Percentiles rank a stretch among this genome's conserved stretches.
Conservation (phyloP, 2,329 filamentous ascomycete species). For the Graphilbum sp. region DNA sequence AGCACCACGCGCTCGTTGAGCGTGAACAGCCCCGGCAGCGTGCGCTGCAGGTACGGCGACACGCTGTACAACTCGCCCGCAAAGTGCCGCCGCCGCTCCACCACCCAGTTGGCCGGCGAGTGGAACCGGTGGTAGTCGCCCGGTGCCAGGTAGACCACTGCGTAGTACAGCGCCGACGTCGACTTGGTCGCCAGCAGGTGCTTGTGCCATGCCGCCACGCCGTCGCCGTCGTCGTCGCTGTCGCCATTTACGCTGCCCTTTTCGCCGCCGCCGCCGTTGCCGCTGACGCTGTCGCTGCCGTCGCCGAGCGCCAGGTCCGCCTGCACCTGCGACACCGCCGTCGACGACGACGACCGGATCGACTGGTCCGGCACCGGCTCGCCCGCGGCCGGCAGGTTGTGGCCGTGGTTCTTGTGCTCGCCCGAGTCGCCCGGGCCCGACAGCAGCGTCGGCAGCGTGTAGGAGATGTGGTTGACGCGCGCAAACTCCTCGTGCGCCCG, state of each 20-base stretch:
- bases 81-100: constrained; percentile 88
- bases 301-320: constrained; percentile 51
- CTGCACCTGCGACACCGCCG: constrained; percentile 60
- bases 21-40: constrained; percentile 84
- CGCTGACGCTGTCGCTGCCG: not conserved
- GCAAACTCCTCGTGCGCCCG: constrained; percentile 85
- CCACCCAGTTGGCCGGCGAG: constrained; percentile 88
- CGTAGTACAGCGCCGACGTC: constrained; percentile 65
- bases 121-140: constrained; percentile 99
- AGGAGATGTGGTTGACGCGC: constrained; percentile 81
- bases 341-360: constrained; percentile 47
- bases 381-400: not conserved
- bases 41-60: constrained; percentile 85
- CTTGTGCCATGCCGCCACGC: constrained; percentile 49
- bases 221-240: not conserved
- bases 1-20: constrained; percentile 92
- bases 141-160: constrained; percentile 86
- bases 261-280: not conserved
- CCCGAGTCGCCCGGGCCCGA: constrained; percentile 42
- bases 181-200: constrained; percentile 42
- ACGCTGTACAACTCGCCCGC: constrained; percentile 92
- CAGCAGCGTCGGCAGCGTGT: constrained; percentile 76
- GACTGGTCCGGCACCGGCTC: constrained; percentile 53
- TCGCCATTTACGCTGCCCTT: no score
- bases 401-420: not conserved